Evolutionary conservation across 768 basidiomycete genomes (phyloP).

Genomic region (Kwoniella mangroviensis): DNA sequence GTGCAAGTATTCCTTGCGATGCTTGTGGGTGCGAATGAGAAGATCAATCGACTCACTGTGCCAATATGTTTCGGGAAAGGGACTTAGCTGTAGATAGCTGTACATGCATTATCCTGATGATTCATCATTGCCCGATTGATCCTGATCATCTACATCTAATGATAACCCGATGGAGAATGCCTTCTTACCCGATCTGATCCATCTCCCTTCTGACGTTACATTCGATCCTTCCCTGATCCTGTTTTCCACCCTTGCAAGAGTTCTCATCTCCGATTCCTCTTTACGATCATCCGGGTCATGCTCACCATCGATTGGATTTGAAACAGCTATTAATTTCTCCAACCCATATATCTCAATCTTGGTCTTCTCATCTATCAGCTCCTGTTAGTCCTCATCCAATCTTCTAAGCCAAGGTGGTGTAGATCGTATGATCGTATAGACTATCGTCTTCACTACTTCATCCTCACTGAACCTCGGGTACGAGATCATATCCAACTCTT

Average conservation of each 20-base stretch:
- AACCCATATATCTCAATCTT: constrained; percentile 4
- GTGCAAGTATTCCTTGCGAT: too few species aligned
- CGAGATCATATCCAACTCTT: neutral
- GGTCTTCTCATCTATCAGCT: neutral
- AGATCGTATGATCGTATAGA: neutral
- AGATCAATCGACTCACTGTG: too few species aligned
- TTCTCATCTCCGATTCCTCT: neutral
- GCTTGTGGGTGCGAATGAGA: too few species aligned
- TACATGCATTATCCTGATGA: too few species aligned
- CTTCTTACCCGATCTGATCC: neutral
- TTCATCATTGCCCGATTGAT: neutral
- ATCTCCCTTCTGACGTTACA: neutral
- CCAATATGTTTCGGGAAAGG: too few species aligned
- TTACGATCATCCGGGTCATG: neutral
- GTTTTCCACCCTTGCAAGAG: neutral
- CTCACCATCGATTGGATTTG: neutral
- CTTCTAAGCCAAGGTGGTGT: neutral
- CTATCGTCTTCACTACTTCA: neutral
- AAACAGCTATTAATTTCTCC: neutral
- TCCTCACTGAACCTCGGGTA: neutral
- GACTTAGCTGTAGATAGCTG: too few species aligned
- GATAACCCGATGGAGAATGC: neutral
- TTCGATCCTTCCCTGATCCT: neutral
- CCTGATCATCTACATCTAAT: neutral
- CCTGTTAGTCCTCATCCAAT: neutral